Conservation (phyloP, 805 yeast species). For the Zygoascus flipseniorum region DNA sequence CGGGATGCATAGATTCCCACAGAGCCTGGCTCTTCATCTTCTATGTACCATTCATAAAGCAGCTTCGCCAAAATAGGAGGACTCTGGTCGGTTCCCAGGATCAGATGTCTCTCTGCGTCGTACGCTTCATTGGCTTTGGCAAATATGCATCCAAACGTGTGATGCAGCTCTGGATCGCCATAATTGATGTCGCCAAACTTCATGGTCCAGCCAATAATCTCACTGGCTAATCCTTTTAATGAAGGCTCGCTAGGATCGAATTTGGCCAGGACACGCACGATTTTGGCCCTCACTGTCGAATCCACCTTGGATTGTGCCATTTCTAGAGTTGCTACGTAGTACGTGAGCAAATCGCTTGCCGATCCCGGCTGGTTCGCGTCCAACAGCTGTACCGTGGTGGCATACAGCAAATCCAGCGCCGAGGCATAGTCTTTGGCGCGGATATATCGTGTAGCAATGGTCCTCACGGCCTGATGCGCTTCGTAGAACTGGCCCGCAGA, state of each 20-base stretch:
- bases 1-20: constrained; percentile 37
- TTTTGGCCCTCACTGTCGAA: constrained; percentile 38
- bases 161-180: constrained; percentile 73
- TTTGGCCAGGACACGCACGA: constrained; percentile 35
- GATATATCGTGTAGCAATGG: constrained; percentile 79
- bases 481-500: constrained; percentile 76
- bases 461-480: constrained; percentile 90
- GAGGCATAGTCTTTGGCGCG: constrained; percentile 56
- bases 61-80: constrained; percentile 39
- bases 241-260: constrained; percentile 50
- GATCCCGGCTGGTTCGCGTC: constrained; percentile 69
- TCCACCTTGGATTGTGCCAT: constrained; percentile 38
- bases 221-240: constrained; percentile 57
- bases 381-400: constrained; percentile 61
- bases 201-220: constrained; percentile 54
- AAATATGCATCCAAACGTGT: constrained; percentile 61
- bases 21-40: constrained; percentile 17
- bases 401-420: constrained; percentile 66
- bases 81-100: constrained; percentile 53
- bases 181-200: constrained; percentile 40
- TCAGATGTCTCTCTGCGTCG: constrained; percentile 65
- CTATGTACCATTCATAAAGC: constrained; percentile 40
- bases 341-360: constrained; percentile 66
- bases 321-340: constrained; percentile 62
- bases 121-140: constrained; percentile 39